Evolutionary conservation across 225 moss, liverwort and hornwort genomes (phyloP).

Genomic region (Takakia lepidozioides): DNA sequence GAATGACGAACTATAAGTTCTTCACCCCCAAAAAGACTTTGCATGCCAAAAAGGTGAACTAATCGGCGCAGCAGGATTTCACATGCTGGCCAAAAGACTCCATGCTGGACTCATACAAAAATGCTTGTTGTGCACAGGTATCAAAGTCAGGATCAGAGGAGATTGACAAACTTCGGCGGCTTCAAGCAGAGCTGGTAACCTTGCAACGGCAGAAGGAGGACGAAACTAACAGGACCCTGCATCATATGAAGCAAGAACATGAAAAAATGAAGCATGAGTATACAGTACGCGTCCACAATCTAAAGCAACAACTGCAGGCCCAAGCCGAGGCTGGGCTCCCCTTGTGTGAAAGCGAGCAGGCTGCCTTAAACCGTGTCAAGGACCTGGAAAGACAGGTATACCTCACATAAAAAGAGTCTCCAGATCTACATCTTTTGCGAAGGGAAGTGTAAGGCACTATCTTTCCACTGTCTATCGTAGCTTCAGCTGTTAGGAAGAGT

Average conservation of each 20-base stretch:
- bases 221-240: conserved; percentile 19
- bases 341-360: conserved; percentile 25
- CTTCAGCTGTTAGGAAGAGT: too few species aligned
- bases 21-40: too few species aligned
- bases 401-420: too few species aligned
- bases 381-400: conserved; percentile 53
- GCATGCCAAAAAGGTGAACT: too few species aligned
- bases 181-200: conserved; percentile 35
- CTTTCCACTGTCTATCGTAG: too few species aligned
- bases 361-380: conserved; percentile 38
- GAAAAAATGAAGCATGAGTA: conserved; percentile 59
- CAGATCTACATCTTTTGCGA: too few species aligned
- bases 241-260: conserved; percentile 37
- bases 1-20: too few species aligned
- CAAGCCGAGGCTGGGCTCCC: conserved; percentile 21
- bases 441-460: too few species aligned
- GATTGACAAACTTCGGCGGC: conserved; percentile 18
- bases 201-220: conserved; percentile 46
- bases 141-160: conserved; percentile 8
- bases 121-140: conserved; percentile 12
- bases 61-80: too few species aligned
- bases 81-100: too few species aligned
- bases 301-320: conserved; percentile 27
- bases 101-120: too few species aligned
- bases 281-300: conserved; percentile 13